Percentiles rank a stretch among this genome's conserved stretches.
phyloP scores from a whole-genome alignment of 1,284 basidiomycete species.

The Limonomyces culmigenus region DNA sequence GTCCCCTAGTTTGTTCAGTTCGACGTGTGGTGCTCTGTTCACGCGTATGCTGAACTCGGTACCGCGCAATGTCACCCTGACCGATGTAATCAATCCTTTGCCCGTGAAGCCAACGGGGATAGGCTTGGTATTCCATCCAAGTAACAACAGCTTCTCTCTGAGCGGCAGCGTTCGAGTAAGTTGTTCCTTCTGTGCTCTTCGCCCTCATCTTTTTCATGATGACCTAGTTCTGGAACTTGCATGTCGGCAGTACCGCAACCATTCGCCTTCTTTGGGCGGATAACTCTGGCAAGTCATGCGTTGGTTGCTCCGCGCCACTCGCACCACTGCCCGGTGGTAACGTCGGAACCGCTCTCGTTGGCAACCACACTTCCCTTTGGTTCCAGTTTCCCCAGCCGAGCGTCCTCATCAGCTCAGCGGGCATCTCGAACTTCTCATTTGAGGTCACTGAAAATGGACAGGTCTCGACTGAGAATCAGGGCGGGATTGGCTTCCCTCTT shows the following conservation, averaged over 20 bases:
- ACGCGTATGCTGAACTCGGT: constrained; percentile 13
- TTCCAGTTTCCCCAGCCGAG: not conserved
- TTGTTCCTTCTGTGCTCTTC: not conserved
- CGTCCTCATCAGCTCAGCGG: too few species aligned
- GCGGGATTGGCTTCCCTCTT: not conserved
- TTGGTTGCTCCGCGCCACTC: not conserved
- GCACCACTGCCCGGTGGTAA: not conserved
- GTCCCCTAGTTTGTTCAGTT: constrained; percentile 5
- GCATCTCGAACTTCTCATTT: not conserved
- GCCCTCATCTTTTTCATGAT: not conserved
- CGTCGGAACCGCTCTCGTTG: not conserved
- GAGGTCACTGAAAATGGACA: not conserved
- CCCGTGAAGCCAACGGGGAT: constrained; percentile 10
- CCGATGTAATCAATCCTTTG: constrained; percentile 9
- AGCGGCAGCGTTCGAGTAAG: not conserved
- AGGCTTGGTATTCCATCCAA: not conserved
- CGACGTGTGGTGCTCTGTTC: constrained; percentile 9
- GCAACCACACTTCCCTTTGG: not conserved
- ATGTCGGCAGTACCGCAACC: not conserved
- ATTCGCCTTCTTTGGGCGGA: not conserved
- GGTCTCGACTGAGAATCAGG: not conserved
- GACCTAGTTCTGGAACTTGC: not conserved
- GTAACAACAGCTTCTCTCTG: not conserved
- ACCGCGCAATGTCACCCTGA: constrained; percentile 9
- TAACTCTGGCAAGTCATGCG: not conserved